Evolutionary conservation across 2,329 filamentous ascomycete genomes (phyloP).

Genomic region (Alternaria rosae): DNA sequence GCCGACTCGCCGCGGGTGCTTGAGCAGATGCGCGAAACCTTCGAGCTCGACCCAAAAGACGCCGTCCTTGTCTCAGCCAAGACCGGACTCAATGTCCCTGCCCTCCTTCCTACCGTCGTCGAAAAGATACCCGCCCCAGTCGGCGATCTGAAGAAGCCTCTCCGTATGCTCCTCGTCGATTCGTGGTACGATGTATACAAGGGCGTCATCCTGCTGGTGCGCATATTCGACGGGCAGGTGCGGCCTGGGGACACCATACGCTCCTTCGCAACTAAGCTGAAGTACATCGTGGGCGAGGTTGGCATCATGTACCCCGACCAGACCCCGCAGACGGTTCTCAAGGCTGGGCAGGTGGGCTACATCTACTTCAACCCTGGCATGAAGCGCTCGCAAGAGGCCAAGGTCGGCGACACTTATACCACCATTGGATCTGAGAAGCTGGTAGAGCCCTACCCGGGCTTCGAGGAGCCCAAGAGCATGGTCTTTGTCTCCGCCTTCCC

Average conservation of each 20-base stretch:
- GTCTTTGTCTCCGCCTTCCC: slow-evolving; percentile 98
- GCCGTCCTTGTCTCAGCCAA: slow-evolving; percentile 88
- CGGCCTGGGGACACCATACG: slow-evolving; percentile 83
- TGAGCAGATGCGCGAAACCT: slow-evolving; percentile 83
- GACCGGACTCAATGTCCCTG: slow-evolving; percentile 85
- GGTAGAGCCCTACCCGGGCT: slow-evolving; percentile 85
- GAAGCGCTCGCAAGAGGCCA: slow-evolving; percentile 95
- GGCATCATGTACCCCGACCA: slow-evolving; percentile 94
- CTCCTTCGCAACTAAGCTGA: slow-evolving; percentile 85
- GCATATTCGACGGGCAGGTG: slow-evolving; percentile 88
- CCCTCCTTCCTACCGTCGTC: slow-evolving; percentile 84
- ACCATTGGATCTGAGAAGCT: slow-evolving; percentile 76
- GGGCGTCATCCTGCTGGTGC: slow-evolving; percentile 88
- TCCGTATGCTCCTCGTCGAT: slow-evolving; percentile 89
- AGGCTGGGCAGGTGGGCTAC: slow-evolving; percentile 95
- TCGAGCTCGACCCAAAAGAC: slow-evolving; percentile 82
- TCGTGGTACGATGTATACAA: slow-evolving; percentile 98
- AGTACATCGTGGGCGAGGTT: slow-evolving; percentile 94
- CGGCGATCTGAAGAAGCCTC: slow-evolving; percentile 74
- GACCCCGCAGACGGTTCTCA: slow-evolving; percentile 78
- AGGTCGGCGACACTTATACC: slow-evolving; percentile 95
- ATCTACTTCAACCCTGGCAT: slow-evolving; percentile 98
- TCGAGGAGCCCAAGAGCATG: slow-evolving; percentile 98
- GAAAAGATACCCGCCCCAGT: slow-evolving; percentile 82
- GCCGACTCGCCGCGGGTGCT: slow-evolving; percentile 87